phyloP scores from a whole-genome alignment of 1,284 basidiomycete species.

The Boletus semigastroideus region DNA sequence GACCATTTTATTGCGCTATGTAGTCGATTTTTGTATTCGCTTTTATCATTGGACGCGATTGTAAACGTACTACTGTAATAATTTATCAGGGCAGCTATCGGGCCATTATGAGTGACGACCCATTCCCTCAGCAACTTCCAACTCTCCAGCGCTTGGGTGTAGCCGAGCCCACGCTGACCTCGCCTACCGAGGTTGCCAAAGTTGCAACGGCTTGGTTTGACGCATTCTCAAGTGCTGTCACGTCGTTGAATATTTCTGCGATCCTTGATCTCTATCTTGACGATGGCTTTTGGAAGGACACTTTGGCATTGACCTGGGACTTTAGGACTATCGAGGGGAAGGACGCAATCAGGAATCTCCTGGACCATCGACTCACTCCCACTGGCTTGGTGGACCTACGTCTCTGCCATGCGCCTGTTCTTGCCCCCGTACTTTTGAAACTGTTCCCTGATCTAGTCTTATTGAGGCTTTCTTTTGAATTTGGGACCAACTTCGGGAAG shows the following conservation, averaged over 20 bases:
- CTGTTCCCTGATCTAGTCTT: constrained; percentile 26
- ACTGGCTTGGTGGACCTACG: constrained; percentile 29
- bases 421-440: constrained; percentile 23
- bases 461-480: constrained; percentile 26
- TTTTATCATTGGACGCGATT: no score
- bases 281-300: constrained; percentile 31
- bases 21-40: no score
- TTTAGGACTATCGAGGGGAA: constrained; percentile 28
- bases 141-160: constrained; percentile 29
- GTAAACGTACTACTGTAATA: no score
- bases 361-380: constrained; percentile 30
- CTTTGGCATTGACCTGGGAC: constrained; percentile 31
- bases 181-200: constrained; percentile 13
- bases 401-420: constrained; percentile 15
- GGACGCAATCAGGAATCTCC: constrained; percentile 24
- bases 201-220: constrained; percentile 31
- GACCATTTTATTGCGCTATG: neutral
- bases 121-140: constrained; percentile 26
- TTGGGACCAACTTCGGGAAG: constrained; percentile 25
- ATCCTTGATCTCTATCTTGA: constrained; percentile 30
- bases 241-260: constrained; percentile 23
- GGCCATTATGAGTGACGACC: constrained; percentile 22
- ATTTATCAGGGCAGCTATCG: no score
- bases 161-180: constrained; percentile 17
- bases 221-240: constrained; percentile 33